Base-by-base conservation (phyloP, 257 asterid genomes). In the Osmanthus fragrans region DNA sequence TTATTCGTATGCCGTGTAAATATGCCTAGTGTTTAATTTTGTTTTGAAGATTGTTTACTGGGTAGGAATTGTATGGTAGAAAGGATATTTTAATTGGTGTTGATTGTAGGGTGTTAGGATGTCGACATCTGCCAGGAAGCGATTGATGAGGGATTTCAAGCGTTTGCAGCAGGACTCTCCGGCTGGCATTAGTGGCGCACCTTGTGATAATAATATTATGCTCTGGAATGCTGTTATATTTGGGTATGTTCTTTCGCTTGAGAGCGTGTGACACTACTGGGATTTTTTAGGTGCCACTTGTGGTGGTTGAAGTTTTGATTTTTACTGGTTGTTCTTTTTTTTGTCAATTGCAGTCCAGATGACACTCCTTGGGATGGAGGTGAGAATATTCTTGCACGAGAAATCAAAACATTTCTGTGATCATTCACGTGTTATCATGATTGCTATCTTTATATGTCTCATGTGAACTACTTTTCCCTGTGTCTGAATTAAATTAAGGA, bases 361-460 rank as follows among this genome's bases (percentile, higher is more conserved):
- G 97, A 94, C 63, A 94, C 97, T 47, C 97, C 97, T 47, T 94
- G 98, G 98, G 98, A 92, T 88, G 98, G 98, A 90, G 98, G 98
- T 94, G 85, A 85, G 91, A 37, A 65, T 45, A 58, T 70, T 78
- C 32, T 30, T 77, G 73, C 34, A n/a, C n/a, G 32, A 2, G 71
- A 23, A 1, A 51, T 30, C 80, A 73, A 21, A 40, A 7, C n/a
- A 51, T 40, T 63, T 69, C 23, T 16, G 70, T 72, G 29, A n/a
- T 60, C 54, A 64, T 9, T 16, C 29, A 39, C 75, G 47, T 42
- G 19, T 32, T 8, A 54, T 71, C 25, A 68, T 70, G 33, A 81
- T 32, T n/a, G 34, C 29, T 37, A 27, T 19, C 10, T 18, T 4
- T 18, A 5, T 51, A 18, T 51, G 63, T 51, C 19, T 18, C 63